Percentiles rank a stretch among this genome's conserved stretches.
phyloP scores from a whole-genome alignment of 1,284 basidiomycete species.

The Ustilago hordei region DNA sequence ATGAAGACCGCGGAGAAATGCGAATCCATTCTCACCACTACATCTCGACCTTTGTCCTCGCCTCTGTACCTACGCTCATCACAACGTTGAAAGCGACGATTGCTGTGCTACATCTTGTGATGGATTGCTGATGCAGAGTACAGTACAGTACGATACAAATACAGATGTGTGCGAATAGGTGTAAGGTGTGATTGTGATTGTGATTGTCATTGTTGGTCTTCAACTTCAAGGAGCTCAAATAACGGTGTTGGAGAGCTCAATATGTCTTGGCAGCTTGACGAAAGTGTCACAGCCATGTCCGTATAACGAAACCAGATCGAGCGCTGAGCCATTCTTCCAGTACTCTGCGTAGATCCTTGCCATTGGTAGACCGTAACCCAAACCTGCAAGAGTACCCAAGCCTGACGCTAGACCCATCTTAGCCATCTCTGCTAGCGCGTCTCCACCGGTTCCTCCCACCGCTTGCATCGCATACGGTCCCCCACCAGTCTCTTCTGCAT shows the following conservation, averaged over 20 bases:
- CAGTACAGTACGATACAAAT: slow-evolving; percentile 1
- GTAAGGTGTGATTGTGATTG: not conserved
- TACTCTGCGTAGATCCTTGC: slow-evolving; percentile 80
- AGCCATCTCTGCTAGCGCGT: slow-evolving; percentile 75
- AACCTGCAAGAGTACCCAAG: slow-evolving; percentile 81
- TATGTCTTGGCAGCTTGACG: slow-evolving; percentile 57
- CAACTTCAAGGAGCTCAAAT: slow-evolving; percentile 20
- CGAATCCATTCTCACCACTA: not conserved
- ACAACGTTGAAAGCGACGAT: no score
- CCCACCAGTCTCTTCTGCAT: slow-evolving; percentile 77
- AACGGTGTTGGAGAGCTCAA: slow-evolving; percentile 53
- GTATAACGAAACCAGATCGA: slow-evolving; percentile 36
- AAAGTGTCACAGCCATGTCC: slow-evolving; percentile 64
- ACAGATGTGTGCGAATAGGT: not conserved
- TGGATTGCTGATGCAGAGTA: not conserved
- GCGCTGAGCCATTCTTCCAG: slow-evolving; percentile 50
- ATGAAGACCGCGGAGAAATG: not conserved
- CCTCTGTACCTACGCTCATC: not conserved
- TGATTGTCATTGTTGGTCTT: not conserved
- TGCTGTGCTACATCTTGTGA: not conserved
- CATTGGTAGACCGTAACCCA: slow-evolving; percentile 81
- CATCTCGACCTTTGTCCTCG: not conserved
- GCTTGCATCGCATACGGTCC: slow-evolving; percentile 78
- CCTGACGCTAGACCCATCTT: slow-evolving; percentile 80
- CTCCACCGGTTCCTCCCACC: slow-evolving; percentile 73